phyloP scores from a whole-genome alignment of 345 rosid species.

The Euphorbia lathyris region DNA sequence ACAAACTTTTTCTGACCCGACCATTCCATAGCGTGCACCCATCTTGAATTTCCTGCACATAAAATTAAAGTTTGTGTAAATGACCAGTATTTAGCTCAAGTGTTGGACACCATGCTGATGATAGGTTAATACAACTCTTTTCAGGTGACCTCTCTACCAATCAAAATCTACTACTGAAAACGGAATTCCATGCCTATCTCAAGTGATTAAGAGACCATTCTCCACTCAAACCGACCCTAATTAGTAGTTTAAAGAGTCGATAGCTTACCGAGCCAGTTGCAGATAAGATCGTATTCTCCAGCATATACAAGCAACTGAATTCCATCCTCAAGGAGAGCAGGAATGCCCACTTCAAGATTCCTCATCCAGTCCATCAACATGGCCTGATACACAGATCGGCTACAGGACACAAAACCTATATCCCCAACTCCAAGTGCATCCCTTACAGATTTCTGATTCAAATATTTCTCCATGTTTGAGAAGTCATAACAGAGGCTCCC shows the following conservation, averaged over 20 bases:
- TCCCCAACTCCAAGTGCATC: conserved; percentile 82
- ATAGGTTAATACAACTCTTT: too few species aligned
- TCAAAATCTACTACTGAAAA: too few species aligned
- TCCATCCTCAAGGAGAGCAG: conserved; percentile 89
- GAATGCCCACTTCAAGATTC: conserved; percentile 90
- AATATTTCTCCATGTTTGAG: conserved; percentile 94
- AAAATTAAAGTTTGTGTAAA: not conserved
- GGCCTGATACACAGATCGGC: conserved; percentile 74
- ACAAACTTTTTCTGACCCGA: conserved; percentile 68
- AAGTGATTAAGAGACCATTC: too few species aligned
- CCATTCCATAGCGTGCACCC: conserved; percentile 99
- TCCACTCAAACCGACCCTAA: too few species aligned
- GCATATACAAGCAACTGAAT: conserved; percentile 87
- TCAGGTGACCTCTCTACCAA: too few species aligned
- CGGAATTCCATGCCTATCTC: too few species aligned
- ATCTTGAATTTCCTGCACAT: conserved; percentile 84
- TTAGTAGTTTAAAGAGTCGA: not conserved
- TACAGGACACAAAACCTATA: conserved; percentile 87
- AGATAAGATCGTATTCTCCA: conserved; percentile 97
- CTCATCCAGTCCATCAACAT: conserved; percentile 98
- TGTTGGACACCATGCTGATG: not conserved
- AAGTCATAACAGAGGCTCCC: conserved; percentile 95
- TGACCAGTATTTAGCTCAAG: not conserved
- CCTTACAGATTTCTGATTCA: conserved; percentile 65
- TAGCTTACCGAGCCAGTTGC: conserved; percentile 96